phyloP scores from a whole-genome alignment of 176 grass and related monocot species.

The Avena sativa region DNA sequence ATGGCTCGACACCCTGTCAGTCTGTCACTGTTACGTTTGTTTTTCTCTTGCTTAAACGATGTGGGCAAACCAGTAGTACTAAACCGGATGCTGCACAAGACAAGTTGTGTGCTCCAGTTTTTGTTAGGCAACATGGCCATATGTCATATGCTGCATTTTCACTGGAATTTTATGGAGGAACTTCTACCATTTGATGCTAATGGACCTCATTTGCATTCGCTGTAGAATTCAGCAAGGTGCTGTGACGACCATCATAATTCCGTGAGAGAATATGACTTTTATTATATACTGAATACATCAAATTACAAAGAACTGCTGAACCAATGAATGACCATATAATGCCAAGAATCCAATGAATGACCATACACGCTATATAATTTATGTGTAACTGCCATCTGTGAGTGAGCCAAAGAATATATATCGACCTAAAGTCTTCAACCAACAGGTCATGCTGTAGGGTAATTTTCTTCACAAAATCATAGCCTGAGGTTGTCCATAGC shows the following conservation, averaged over 20 bases:
- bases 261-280: constrained; percentile 5
- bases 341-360: constrained; percentile 48
- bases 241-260: neutral
- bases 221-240: neutral
- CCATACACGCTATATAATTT: constrained; percentile 40
- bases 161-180: neutral
- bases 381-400: constrained; percentile 45
- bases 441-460: neutral
- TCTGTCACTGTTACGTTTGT: neutral
- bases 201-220: neutral
- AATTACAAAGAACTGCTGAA: constrained; percentile 47
- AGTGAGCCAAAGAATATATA: constrained; percentile 43
- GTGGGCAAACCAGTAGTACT: neutral
- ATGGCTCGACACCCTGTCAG: neutral
- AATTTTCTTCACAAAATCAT: constrained; percentile 38
- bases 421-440: constrained; percentile 47
- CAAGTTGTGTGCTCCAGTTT: neutral
- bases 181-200: neutral
- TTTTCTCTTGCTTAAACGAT: neutral
- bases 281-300: constrained; percentile 26
- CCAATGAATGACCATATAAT: constrained; percentile 36
- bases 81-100: neutral
- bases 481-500: constrained; percentile 61
- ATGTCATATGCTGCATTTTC: neutral
- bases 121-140: neutral